phyloP scores from a whole-genome alignment of 2,329 filamentous ascomycete genomes.

The Beauveria bassiana region DNA sequence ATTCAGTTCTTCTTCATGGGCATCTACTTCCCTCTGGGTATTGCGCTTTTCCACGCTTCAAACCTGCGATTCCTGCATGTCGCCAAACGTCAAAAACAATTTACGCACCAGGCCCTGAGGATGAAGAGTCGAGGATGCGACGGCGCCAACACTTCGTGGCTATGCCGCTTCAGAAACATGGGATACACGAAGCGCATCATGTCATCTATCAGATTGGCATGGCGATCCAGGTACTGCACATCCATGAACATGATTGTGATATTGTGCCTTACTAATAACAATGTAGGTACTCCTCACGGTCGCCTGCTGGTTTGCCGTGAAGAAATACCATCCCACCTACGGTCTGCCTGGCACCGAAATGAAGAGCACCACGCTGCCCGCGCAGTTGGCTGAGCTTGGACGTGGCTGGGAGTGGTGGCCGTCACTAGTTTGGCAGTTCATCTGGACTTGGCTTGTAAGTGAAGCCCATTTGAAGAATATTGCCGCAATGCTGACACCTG shows the following conservation, averaged over 20 bases:
- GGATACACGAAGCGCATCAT: slow-evolving; percentile 33
- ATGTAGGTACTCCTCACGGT: slow-evolving; percentile 42
- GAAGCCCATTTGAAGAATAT: background rate
- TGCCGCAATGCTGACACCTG: background rate
- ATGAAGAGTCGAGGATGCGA: slow-evolving; percentile 18
- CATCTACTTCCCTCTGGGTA: slow-evolving; percentile 47
- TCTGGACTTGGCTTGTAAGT: slow-evolving; percentile 43
- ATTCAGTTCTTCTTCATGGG: slow-evolving; percentile 54
- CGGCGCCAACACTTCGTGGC: slow-evolving; percentile 22
- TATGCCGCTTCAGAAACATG: slow-evolving; percentile 28
- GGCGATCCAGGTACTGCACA: slow-evolving; percentile 35
- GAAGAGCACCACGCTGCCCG: slow-evolving; percentile 24
- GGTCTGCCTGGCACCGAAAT: slow-evolving; percentile 33
- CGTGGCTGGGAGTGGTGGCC: slow-evolving; percentile 55
- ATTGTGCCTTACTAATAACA: background rate
- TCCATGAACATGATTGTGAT: background rate
- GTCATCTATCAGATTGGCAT: slow-evolving; percentile 40
- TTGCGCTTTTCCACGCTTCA: slow-evolving; percentile 51
- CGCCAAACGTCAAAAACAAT: slow-evolving; percentile 40
- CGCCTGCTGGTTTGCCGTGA: slow-evolving; percentile 48
- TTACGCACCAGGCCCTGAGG: slow-evolving; percentile 17
- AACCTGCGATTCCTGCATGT: slow-evolving; percentile 45
- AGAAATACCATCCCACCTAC: slow-evolving; percentile 49
- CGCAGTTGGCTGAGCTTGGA: slow-evolving; percentile 33
- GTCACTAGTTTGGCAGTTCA: slow-evolving; percentile 44